Base-by-base conservation (phyloP, 225 moss, liverwort and hornwort genomes). In the Ulota crispa region DNA sequence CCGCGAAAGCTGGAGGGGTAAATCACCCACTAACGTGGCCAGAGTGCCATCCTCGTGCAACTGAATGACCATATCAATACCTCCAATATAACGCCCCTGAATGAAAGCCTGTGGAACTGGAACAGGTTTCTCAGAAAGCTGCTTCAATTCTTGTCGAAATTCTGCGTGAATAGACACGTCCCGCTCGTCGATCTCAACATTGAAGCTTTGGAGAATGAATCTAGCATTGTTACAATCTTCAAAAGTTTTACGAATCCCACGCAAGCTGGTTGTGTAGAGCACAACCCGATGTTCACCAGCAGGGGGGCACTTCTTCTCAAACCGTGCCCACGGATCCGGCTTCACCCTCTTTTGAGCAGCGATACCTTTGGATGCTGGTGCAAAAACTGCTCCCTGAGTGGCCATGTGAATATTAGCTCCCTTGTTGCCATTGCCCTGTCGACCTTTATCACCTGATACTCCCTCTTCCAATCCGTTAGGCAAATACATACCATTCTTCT, bases 121-220 rank as follows among this genome's bases (percentile, higher is more conserved):
- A 41, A 82, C 84, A 34, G 86, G 89, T 80, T 87, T 93, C 23
- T 84, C 94, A 10, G 80, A 68, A 21, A 95, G 88, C 14, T 92
- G 81, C 88, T 91, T 97, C 87, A 97, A 79, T 86, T 97, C 97
- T 79, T 94, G 90, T 80, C 94, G 90, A 85, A 97, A 97, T 80
- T 97, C 95, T 9, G 93, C 91, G 85, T 97, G 97, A 72, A 97
- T 89, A n/a, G 95, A 88, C 19, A 97, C 93, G 75, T 97, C 97
- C 59, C 97, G 91, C 93, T 97, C 95, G 82, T 97, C 97, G 50
- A 97, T 77, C 43, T 85, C 89, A 21, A 95, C 89, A 63, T 83
- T 80, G 74, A 91, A 92, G 63, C 94, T 92, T 76, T 83, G 82
- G 21, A 97, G 78, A 45, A 97, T 92, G 70, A 93, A 83, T 78